Base-by-base conservation (phyloP, 2,329 filamentous ascomycete genomes). In the Nigrospora oryzae region DNA sequence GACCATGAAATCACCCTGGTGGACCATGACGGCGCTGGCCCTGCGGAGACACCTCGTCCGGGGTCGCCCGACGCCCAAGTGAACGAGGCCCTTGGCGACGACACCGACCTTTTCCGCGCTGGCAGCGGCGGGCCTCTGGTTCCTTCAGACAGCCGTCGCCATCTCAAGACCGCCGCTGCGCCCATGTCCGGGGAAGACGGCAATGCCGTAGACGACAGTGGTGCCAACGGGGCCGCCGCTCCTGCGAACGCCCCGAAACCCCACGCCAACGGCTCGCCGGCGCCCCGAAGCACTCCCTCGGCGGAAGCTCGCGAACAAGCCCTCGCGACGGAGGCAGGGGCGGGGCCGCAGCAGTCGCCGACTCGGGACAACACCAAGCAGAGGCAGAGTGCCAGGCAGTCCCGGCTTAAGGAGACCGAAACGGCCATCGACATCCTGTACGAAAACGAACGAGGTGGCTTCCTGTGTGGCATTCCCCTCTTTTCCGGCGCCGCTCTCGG, bases 391-490 rank as follows among this genome's bases (percentile, higher is more conserved):
- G 23, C 23, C 3, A 51, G 30, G n/a, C 41, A 43, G 3, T 43
- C 39, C 2, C 42, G 41, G n/a, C 40, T 44, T 13, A 56, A 53
- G 47, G 49, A 63, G 46, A 66, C 58, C 50, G 74, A 68, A 60
- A 70, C 71, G 3, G 83, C 78, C 28, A 81, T 97, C 49, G 93
- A 98, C 51, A 78, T 97, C 5, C 72, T 98, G 0, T 97, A 95
- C 64, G 93, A 98, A 63, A 98, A 98, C 59, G 87, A 98, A 67
- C 79, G 93, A 46, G 93, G 93, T 11, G 83, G 81, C 35, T 95
- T 96, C 59, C 72, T 95, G 49, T 97, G 91, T 56, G 91, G 93
- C 28, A 77, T 89, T 12, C 83, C 90, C 0, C 75, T 94, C n/a
- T 98, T 96, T 69, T 95, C 90, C 1, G 77, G 81, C 8, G 84